These are phyloP conservation scores for Cephaloascus fragrans DNA, from an alignment of 805 yeast genomes.

Conservation along the genomic window DNA sequence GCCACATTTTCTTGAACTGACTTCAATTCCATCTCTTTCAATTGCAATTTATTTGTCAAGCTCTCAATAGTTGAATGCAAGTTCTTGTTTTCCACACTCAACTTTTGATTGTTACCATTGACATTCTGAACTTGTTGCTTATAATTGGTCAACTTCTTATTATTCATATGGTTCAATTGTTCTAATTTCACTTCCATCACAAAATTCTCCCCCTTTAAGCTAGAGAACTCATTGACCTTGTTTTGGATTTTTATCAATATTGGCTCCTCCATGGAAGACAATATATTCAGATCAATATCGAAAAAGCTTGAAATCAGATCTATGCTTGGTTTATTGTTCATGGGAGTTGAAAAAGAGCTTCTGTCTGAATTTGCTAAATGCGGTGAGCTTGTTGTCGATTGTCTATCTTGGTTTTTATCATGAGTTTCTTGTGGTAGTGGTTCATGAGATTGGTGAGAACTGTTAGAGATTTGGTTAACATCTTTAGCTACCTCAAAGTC, in stretches of 20 bases:
- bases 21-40: background rate
- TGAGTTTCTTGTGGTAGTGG: no score
- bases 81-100: background rate
- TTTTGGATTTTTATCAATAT: conserved; percentile 15
- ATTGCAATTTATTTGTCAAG: background rate
- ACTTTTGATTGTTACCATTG: background rate
- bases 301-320: conserved; percentile 17
- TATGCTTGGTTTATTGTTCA: no score
- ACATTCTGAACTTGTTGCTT: background rate
- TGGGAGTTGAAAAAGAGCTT: no score
- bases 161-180: conserved; percentile 20
- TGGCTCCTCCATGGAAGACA: conserved; percentile 10
- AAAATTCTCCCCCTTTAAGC: conserved; percentile 24
- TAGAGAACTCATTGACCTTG: conserved; percentile 21
- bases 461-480: no score
- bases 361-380: no score
- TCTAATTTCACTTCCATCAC: conserved; percentile 28
- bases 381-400: no score
- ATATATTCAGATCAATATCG: conserved; percentile 12
- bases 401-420: no score
- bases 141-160: background rate
- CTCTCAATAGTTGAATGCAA: background rate
- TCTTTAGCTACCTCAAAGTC: background rate
- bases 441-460: no score
- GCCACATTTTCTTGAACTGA: background rate